phyloP scores from a whole-genome alignment of 148 eudicot genomes.

The Nepenthes gracilis region DNA sequence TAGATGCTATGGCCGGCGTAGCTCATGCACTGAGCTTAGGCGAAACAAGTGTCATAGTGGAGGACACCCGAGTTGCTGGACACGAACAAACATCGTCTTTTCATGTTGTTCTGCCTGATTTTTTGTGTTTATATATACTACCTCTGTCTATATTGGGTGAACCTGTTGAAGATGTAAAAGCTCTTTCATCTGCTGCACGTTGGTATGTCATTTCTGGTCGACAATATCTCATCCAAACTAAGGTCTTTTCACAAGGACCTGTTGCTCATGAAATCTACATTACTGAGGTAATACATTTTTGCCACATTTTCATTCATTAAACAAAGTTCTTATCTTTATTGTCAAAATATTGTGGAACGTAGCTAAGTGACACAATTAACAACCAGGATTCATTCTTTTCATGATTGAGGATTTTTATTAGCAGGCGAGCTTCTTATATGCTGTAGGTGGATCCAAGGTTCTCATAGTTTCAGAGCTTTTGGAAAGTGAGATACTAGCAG shows the following conservation, averaged over 20 bases:
- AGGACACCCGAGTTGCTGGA: constrained; percentile 83
- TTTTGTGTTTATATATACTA: constrained; percentile 37
- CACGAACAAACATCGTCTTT: constrained; percentile 69
- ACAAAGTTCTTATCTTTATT: no score
- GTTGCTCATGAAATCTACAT: constrained; percentile 47
- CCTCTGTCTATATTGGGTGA: constrained; percentile 57
- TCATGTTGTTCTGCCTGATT: constrained; percentile 76
- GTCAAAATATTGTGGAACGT: no score
- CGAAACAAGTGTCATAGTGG: constrained; percentile 56
- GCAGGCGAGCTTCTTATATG: no score
- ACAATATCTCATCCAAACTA: constrained; percentile 47
- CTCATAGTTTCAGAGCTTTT: no score
- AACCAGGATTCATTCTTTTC: no score
- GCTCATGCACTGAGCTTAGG: constrained; percentile 52
- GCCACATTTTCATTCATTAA: no score
- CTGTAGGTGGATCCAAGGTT: no score
- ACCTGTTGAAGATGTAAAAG: constrained; percentile 36
- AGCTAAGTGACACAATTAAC: no score
- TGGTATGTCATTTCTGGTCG: constrained; percentile 67
- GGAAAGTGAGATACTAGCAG: no score
- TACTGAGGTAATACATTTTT: constrained; percentile 36
- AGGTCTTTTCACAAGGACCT: constrained; percentile 55
- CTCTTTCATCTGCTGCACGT: constrained; percentile 47
- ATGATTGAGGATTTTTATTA: no score
- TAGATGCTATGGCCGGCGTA: constrained; percentile 43